Evolutionary conservation across 1,284 basidiomycete genomes (phyloP).

Genomic region (Caloboletus inedulis): DNA sequence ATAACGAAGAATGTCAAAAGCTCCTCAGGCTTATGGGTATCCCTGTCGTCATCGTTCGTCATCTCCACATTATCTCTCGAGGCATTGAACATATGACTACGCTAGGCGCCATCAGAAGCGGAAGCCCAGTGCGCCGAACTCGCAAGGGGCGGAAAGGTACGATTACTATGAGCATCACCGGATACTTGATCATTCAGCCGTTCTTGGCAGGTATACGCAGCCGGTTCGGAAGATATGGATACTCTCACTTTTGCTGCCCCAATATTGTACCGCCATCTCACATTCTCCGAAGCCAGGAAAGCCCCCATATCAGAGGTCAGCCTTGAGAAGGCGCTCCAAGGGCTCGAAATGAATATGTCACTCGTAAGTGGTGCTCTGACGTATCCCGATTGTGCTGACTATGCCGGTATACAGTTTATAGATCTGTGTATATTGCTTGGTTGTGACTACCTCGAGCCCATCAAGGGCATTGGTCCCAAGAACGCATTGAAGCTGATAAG

Average conservation of each 20-base stretch:
- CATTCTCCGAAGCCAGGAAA: slow-evolving; percentile 98
- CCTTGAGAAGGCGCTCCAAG: slow-evolving; percentile 80
- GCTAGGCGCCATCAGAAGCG: slow-evolving; percentile 93
- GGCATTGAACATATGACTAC: slow-evolving; percentile 8
- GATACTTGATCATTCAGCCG: slow-evolving; percentile 6
- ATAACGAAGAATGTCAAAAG: slow-evolving; percentile 93
- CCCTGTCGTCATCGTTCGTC: slow-evolving; percentile 85
- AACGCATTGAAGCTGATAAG: slow-evolving; percentile 91
- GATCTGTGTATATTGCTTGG: slow-evolving; percentile 97
- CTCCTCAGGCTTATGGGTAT: slow-evolving; percentile 96
- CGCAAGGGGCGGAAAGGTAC: slow-evolving; percentile 87
- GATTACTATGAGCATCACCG: slow-evolving; percentile 3
- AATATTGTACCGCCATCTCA: slow-evolving; percentile 91
- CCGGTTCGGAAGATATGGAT: slow-evolving; percentile 99
- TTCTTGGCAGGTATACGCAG: slow-evolving; percentile 79
- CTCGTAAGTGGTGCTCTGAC: slow-evolving; percentile 47
- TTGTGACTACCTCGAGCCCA: slow-evolving; percentile 97
- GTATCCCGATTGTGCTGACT: slow-evolving; percentile 4
- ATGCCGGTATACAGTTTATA: slow-evolving; percentile 66
- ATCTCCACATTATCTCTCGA: slow-evolving; percentile 27
- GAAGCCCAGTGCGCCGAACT: slow-evolving; percentile 99
- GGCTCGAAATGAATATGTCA: slow-evolving; percentile 90
- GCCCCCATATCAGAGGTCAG: slow-evolving; percentile 95
- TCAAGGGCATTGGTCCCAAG: slow-evolving; percentile 94
- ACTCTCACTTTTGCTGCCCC: slow-evolving; percentile 95